A percentile compares a stretch with the other conserved stretches of the same genome.
phyloP scores from a whole-genome alignment of 1,284 basidiomycete species.

The Fistulinella cinereoalba region DNA sequence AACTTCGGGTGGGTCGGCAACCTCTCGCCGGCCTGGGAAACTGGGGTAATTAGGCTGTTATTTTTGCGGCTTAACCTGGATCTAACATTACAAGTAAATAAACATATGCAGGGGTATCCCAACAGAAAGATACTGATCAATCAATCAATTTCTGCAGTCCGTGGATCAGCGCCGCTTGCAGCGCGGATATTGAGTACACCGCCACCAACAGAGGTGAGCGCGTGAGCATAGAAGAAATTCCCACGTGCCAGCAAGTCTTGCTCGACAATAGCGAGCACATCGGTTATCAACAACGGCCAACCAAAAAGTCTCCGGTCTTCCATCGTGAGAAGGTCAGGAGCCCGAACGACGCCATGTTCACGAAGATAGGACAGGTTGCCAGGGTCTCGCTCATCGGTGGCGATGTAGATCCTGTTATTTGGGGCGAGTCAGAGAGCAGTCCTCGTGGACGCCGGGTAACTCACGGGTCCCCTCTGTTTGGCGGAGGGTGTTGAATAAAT shows the following conservation, averaged over 20 bases:
- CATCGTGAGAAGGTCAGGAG: slow-evolving; percentile 41
- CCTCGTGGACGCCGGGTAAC: slow-evolving; percentile 6
- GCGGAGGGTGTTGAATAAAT: slow-evolving; percentile 15
- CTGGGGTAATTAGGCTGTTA: too few species aligned
- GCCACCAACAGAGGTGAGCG: slow-evolving; percentile 43
- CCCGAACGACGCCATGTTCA: slow-evolving; percentile 33
- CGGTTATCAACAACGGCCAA: slow-evolving; percentile 44
- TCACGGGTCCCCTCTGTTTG: slow-evolving; percentile 25
- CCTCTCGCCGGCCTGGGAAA: too few species aligned
- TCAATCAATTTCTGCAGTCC: slow-evolving; percentile 32
- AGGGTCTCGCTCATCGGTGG: slow-evolving; percentile 46
- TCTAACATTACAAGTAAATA: neutral
- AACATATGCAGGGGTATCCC: neutral
- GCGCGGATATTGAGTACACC: slow-evolving; percentile 43
- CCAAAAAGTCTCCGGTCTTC: slow-evolving; percentile 43
- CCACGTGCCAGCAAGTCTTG: slow-evolving; percentile 41
- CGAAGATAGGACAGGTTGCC: slow-evolving; percentile 37
- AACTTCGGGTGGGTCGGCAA: too few species aligned
- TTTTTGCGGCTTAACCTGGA: neutral
- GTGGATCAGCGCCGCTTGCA: slow-evolving; percentile 38
- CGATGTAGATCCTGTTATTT: slow-evolving; percentile 43
- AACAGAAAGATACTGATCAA: neutral
- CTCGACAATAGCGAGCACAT: slow-evolving; percentile 46
- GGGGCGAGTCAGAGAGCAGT: slow-evolving; percentile 4
- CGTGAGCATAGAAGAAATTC: slow-evolving; percentile 47